Evolutionary conservation across 2,329 filamentous ascomycete species (phyloP).

Genomic region (Xylaria sp.): DNA sequence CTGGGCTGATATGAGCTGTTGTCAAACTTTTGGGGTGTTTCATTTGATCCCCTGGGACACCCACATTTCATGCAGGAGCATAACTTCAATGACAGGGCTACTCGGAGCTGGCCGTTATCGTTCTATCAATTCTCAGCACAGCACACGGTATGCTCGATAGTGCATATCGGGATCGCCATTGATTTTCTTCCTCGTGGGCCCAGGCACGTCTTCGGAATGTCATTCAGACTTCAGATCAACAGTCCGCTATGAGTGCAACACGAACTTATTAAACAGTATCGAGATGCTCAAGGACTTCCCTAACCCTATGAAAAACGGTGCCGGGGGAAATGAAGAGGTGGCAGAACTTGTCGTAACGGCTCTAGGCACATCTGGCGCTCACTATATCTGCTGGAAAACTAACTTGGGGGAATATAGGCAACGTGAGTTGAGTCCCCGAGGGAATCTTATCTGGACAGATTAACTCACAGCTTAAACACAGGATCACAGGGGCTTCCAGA

Average conservation of each 20-base stretch:
- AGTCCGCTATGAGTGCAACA: neutral
- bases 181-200: slow-evolving; percentile 18
- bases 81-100: slow-evolving; percentile 4
- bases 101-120: slow-evolving; percentile 16
- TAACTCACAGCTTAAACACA: slow-evolving; percentile 27
- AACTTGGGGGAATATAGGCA: slow-evolving; percentile 44
- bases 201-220: slow-evolving; percentile 6
- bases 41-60: slow-evolving; percentile 22
- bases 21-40: slow-evolving; percentile 27
- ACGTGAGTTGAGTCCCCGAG: slow-evolving; percentile 36
- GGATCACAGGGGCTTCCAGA: slow-evolving; percentile 45
- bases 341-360: slow-evolving; percentile 49
- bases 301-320: slow-evolving; percentile 40
- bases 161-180: slow-evolving; percentile 26
- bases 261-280: neutral
- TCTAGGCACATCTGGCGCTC: slow-evolving; percentile 45
- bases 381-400: slow-evolving; percentile 50
- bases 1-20: slow-evolving; percentile 40
- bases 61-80: slow-evolving; percentile 28
- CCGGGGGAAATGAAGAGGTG: slow-evolving; percentile 43
- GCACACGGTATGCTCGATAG: neutral
- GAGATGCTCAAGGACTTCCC: slow-evolving; percentile 46
- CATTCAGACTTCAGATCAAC: neutral
- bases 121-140: slow-evolving; percentile 1
- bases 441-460: neutral